phyloP scores from a whole-genome alignment of 257 asterid species.

The Ophiorrhiza pumila region DNA sequence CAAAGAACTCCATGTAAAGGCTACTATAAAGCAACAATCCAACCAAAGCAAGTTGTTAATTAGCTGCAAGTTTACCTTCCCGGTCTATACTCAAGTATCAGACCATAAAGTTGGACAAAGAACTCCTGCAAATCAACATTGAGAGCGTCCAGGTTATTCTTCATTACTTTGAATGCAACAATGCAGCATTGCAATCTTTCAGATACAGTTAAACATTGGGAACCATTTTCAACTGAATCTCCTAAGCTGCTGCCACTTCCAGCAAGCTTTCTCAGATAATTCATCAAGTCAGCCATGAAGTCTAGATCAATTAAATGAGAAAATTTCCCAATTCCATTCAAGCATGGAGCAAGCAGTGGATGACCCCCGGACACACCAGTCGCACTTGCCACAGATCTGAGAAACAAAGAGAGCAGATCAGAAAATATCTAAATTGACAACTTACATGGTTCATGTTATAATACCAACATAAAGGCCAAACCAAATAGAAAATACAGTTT shows the following conservation, averaged over 20 bases:
- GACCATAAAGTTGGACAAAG: constrained; percentile 74
- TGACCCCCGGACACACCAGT: constrained; percentile 44
- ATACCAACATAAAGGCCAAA: not conserved
- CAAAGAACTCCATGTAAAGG: constrained; percentile 76
- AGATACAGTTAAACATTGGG: constrained; percentile 56
- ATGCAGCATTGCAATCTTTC: constrained; percentile 91
- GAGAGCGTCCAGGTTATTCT: constrained; percentile 85
- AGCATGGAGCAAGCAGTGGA: constrained; percentile 85
- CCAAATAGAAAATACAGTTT: not conserved
- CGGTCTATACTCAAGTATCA: constrained; percentile 79
- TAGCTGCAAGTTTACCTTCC: constrained; percentile 61
- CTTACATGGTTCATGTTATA: not conserved
- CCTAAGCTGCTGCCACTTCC: constrained; percentile 43
- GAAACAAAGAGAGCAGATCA: constrained; percentile 10
- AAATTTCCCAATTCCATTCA: constrained; percentile 85
- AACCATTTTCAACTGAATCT: constrained; percentile 39
- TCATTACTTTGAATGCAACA: constrained; percentile 90
- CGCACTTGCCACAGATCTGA: constrained; percentile 53
- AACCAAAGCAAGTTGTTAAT: not conserved
- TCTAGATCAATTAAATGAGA: constrained; percentile 88
- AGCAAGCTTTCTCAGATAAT: constrained; percentile 73
- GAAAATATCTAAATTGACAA: not conserved
- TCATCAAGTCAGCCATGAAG: constrained; percentile 92
- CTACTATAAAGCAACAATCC: too few species aligned
- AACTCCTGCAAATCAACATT: constrained; percentile 90